Conservation (phyloP, 169 alveolate species). For the Plasmodium chabaudi region DNA sequence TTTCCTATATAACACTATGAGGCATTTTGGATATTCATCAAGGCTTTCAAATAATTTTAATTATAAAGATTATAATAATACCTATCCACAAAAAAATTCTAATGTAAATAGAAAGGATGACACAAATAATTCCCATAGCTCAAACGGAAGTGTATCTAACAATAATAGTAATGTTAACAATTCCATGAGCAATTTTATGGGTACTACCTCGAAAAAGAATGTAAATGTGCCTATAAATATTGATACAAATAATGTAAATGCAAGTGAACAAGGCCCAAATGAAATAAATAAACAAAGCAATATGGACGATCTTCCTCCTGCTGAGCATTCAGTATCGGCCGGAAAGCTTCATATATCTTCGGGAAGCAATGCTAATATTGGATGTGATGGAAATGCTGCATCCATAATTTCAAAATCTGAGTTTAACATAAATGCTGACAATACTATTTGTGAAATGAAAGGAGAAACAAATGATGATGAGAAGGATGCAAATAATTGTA, state of each 20-base stretch:
- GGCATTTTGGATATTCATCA: constrained; percentile 65
- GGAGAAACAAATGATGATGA: neutral
- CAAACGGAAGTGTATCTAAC: neutral
- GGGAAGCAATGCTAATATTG: too few species aligned
- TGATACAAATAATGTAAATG: neutral
- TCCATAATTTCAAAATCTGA: too few species aligned
- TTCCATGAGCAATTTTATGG: too few species aligned
- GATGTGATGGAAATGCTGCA: too few species aligned
- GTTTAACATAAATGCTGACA: too few species aligned
- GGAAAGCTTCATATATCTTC: too few species aligned
- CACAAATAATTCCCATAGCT: neutral
- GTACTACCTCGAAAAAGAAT: neutral
- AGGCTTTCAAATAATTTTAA: constrained; percentile 9
- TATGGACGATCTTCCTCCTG: too few species aligned
- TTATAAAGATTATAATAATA: constrained; percentile 17
- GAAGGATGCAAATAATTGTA: neutral
- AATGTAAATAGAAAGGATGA: constrained; percentile 28
- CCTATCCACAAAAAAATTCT: neutral
- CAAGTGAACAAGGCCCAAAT: too few species aligned
- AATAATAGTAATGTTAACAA: constrained; percentile 6
- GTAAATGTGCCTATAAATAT: neutral
- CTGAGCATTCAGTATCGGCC: too few species aligned
- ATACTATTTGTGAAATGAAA: too few species aligned
- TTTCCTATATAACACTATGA: constrained; percentile 44
- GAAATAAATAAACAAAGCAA: too few species aligned